These are phyloP conservation scores for Oryza meridionalis DNA, from an alignment of 176 grass and related monocot genomes.

Conservation along the genomic window DNA sequence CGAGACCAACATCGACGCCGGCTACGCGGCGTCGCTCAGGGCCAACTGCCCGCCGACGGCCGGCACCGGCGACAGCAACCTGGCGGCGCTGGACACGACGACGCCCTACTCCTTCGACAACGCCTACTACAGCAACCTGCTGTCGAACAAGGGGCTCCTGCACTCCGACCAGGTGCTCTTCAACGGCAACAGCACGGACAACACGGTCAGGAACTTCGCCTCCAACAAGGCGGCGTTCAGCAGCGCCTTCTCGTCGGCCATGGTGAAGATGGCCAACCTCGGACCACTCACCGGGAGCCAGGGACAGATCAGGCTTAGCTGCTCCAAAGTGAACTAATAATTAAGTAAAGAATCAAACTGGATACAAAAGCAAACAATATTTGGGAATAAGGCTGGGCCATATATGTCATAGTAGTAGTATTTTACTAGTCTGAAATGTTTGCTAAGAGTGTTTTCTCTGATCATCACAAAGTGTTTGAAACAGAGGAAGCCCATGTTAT, in stretches of 20 bases:
- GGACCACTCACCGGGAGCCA: neutral
- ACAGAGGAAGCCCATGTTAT: neutral
- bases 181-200: slow-evolving; percentile 42
- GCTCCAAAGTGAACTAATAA: slow-evolving; percentile 35
- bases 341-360: neutral
- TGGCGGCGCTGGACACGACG: slow-evolving; percentile 43
- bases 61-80: slow-evolving; percentile 25
- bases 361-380: neutral
- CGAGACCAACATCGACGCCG: slow-evolving; percentile 52
- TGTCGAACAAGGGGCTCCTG: slow-evolving; percentile 42
- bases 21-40: slow-evolving; percentile 41
- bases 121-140: slow-evolving; percentile 46
- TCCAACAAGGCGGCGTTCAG: neutral
- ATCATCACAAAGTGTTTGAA: neutral
- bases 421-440: neutral
- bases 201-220: slow-evolving; percentile 28
- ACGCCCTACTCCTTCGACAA: slow-evolving; percentile 44
- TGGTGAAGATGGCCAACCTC: slow-evolving; percentile 54
- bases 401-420: neutral
- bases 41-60: slow-evolving; percentile 46
- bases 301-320: slow-evolving; percentile 45
- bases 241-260: slow-evolving; percentile 35
- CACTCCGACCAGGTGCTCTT: slow-evolving; percentile 54
- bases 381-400: neutral
- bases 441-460: neutral